Base-by-base conservation (phyloP, 2,329 filamentous ascomycete species). In the Penicillium janthinellum region DNA sequence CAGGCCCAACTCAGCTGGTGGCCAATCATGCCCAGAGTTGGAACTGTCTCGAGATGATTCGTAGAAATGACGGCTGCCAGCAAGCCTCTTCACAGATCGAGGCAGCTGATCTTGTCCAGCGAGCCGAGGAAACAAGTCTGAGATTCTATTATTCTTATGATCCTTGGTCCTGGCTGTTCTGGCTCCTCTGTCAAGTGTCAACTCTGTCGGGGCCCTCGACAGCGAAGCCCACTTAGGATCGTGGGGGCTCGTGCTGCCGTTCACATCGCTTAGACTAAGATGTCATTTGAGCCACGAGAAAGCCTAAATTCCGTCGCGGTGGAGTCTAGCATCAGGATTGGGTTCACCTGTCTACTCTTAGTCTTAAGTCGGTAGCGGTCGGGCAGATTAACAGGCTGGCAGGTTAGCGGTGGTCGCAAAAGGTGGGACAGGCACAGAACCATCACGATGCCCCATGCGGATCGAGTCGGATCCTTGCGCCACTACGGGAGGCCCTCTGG, bases 341-440 rank as follows among this genome's bases (percentile, higher is more conserved):
- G 44, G 44, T 47, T 47, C 22, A 7, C 10, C 22, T 5, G 22
- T 22, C 20, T 44, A 44, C 41, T 20, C 20, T 20, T 20, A 20
- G 20, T 6, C 25, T 25, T 28, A 45, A 45, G 22, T 28, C 22
- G 42, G 42, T 45, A 45, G 42, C 5, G 42, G 45, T 48, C 34
- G 45, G 25, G 28, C 45, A 35, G 45, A 17, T 12, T 47, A 12
- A 20, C 42, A 28, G 42, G 11, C 15, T 31, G 31, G 28, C 47
- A n/a, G 34, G 47, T 37, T 37, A 56, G 49, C 20, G 56, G 67
- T 69, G 65, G 67, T 45, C 68, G 63, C 34, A 38, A 51, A 38
- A n/a, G 68, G 67, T 70, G 68, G 68, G 68, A 70, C 68, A 70
- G 68, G 64, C 60, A 70, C 66, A 64, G 57, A 69, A 62, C 60